phyloP scores from a whole-genome alignment of 2,329 filamentous ascomycete genomes.

The Cercospora sp. region DNA sequence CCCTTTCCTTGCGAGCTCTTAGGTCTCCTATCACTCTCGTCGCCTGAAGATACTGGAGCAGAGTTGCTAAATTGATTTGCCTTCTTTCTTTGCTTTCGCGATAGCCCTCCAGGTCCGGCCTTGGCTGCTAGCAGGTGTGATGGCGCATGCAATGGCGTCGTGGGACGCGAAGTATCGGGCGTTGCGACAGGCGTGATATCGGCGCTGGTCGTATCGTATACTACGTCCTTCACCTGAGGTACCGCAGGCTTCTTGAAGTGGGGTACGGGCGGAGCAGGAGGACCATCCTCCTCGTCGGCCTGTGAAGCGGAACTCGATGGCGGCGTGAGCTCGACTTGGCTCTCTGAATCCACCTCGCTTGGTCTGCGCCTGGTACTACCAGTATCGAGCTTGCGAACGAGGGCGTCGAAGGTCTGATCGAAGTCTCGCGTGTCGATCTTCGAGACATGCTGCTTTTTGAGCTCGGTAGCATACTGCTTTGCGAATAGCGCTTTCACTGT shows the following conservation, averaged over 20 bases:
- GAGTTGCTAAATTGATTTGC: constrained; percentile 52
- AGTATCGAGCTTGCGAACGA: constrained; percentile 76
- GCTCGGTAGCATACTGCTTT: constrained; percentile 82
- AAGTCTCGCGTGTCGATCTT: constrained; percentile 77
- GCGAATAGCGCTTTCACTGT: constrained; percentile 92
- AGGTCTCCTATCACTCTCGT: constrained; percentile 64
- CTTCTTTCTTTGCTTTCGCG: constrained; percentile 75
- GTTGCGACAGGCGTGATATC: constrained; percentile 70
- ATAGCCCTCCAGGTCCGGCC: constrained; percentile 73
- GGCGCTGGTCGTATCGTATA: constrained; percentile 53
- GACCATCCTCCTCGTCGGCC: constrained; percentile 53
- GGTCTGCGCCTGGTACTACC: constrained; percentile 32
- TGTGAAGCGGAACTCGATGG: constrained; percentile 51
- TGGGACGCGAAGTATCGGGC: constrained; percentile 75
- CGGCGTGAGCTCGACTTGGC: constrained; percentile 52
- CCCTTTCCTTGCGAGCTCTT: constrained; percentile 55
- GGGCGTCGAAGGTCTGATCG: constrained; percentile 91
- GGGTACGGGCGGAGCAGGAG: constrained; percentile 53
- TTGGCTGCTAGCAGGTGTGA: constrained; percentile 72
- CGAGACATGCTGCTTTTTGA: constrained; percentile 77
- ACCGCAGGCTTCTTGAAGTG: constrained; percentile 49
- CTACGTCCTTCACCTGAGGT: constrained; percentile 14
- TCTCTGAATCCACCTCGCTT: constrained; percentile 35
- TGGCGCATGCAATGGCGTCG: constrained; percentile 61
- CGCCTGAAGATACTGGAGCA: constrained; percentile 74